Conservation (phyloP, 2,329 filamentous ascomycete genomes). For the Nemania abortiva region DNA sequence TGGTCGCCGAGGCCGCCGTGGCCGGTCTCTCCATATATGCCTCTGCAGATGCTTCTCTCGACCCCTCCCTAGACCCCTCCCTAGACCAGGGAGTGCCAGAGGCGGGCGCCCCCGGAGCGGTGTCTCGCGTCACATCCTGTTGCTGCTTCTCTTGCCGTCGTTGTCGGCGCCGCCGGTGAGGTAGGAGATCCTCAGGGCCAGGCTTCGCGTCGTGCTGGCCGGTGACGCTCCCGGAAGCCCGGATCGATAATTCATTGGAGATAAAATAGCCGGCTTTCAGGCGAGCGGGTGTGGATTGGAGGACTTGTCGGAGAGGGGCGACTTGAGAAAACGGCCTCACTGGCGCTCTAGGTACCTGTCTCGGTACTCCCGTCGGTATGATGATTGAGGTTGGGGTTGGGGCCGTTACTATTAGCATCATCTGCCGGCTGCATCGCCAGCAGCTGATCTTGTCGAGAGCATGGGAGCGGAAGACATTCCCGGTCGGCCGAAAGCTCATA, state of each 20-base stretch:
- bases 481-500: constrained; percentile 52
- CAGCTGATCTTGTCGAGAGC: constrained; percentile 48
- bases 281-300: constrained; percentile 37
- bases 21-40: too few relatives aligned
- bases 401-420: constrained; percentile 7
- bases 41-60: not conserved
- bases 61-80: not conserved
- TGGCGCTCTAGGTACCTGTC: constrained; percentile 2
- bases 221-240: constrained; percentile 11
- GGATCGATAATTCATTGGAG: constrained; percentile 44
- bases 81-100: not conserved
- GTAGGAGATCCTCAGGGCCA: constrained; percentile 20
- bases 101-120: not conserved
- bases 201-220: constrained; percentile 20
- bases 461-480: constrained; percentile 46
- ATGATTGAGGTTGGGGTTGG: not conserved
- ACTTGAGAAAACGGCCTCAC: constrained; percentile 41
- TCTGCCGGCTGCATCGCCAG: constrained; percentile 48
- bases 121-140: constrained; percentile 20
- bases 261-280: constrained; percentile 50
- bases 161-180: constrained; percentile 25
- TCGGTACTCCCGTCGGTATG: not conserved
- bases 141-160: constrained; percentile 22
- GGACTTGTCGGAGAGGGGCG: constrained; percentile 33
- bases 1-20: too few relatives aligned